Evolutionary conservation across 352 stramenopile genomes (phyloP), one percentile per base, ranked within the genome.

Genomic region (Blastocystis sp.): DNA sequence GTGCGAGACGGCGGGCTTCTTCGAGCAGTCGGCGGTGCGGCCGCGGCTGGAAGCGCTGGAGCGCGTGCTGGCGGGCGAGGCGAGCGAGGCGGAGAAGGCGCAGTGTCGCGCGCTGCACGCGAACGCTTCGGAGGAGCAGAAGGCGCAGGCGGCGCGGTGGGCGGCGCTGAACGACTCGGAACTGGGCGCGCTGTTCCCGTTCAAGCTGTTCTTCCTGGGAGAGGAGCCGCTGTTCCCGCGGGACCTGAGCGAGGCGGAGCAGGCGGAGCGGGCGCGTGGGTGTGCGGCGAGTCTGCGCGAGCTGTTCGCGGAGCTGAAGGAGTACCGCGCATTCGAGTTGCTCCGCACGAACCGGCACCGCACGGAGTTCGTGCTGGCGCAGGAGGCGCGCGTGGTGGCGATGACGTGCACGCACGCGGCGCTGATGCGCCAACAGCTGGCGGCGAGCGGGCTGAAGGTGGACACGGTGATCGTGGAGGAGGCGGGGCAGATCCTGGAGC

Each of bases 341-440:
- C 92, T 99, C 28, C 93, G 95, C 34, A 96, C 93, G 34, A 90
- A 94, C 60, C 89, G 91, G 34, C 95, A 98, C 89, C 94, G 95
- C 3, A 92, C 91, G 17, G 94, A 98, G 84, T 95, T 97, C 91
- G 93, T 98, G n/a, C 90, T 98, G 38, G 95, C 95, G 40, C 96
- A 98, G 76, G 94, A 98, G 89, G 95, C 92, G 34, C 81, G 90
- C 45, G 94, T 99, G 70, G 91, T 98, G 24, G 94, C 93, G 4
- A 97, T 98, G 94, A 98, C 96, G 24, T 97, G 94, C 88, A 97
- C 95, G 9, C 93, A 98, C 80, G 94, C 95, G 40, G 96, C 96
- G 3, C 91, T 97, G 88, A 94, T 93, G 38, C 91, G 95, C 45
- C 90, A 89, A 28, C 93, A 94, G 59, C 90, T 98, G 7, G 90